Conservation (phyloP, 1,284 basidiomycete species). For the Taiwanofungus camphoratus region DNA sequence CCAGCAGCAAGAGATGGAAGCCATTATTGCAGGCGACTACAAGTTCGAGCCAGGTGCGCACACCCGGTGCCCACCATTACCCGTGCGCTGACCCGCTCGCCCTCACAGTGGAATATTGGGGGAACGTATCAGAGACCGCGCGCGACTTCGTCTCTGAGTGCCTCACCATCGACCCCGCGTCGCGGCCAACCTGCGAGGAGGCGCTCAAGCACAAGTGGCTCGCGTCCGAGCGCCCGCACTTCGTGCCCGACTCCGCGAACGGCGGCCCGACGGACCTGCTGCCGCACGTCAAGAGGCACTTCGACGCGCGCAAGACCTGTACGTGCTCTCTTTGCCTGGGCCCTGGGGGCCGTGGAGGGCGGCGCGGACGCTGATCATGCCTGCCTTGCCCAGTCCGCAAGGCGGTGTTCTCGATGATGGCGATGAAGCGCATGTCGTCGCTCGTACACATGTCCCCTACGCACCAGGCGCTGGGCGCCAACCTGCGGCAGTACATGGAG, state of each 20-base stretch:
- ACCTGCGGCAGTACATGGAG: conserved; percentile 70
- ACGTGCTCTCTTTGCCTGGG: conserved; percentile 27
- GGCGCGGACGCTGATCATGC: too few species aligned
- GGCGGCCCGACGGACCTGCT: conserved; percentile 77
- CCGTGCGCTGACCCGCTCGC: conserved; percentile 2
- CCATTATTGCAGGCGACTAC: conserved; percentile 89
- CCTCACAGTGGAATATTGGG: conserved; percentile 71
- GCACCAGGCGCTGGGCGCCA: conserved; percentile 50
- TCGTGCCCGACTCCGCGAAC: conserved; percentile 57
- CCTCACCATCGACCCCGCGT: conserved; percentile 76
- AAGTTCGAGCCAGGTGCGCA: conserved; percentile 74
- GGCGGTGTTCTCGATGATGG: conserved; percentile 81
- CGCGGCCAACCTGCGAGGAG: conserved; percentile 72
- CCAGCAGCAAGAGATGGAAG: conserved; percentile 87
- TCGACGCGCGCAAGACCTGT: conserved; percentile 87
- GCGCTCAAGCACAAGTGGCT: conserved; percentile 81
- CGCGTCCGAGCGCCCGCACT: conserved; percentile 58
- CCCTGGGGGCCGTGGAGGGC: not conserved
- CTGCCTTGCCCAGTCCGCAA: conserved; percentile 82
- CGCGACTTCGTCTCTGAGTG: conserved; percentile 78
- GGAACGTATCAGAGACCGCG: conserved; percentile 75
- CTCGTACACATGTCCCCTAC: conserved; percentile 41
- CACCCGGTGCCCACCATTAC: conserved; percentile 9
- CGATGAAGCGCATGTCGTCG: conserved; percentile 72
- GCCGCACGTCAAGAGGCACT: conserved; percentile 83